phyloP scores from a whole-genome alignment of 345 rosid genomes.

The Punica granatum region DNA sequence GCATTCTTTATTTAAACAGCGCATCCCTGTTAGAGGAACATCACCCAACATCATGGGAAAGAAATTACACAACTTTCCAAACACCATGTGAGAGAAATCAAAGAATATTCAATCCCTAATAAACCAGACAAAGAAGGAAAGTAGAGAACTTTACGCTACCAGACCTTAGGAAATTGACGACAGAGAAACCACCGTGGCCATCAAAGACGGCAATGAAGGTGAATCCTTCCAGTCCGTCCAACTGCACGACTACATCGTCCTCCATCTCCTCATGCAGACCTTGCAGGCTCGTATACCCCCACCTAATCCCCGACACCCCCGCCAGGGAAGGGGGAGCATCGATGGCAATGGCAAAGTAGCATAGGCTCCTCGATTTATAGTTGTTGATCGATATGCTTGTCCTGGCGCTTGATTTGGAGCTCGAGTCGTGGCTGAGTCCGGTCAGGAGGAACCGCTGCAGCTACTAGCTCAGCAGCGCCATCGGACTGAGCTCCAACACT shows the following conservation, averaged over 20 bases:
- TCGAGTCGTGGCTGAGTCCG: slow-evolving; percentile 18
- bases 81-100: background rate
- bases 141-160: background rate
- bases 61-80: background rate
- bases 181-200: slow-evolving; percentile 77
- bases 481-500: slow-evolving; percentile 12
- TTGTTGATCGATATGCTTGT: slow-evolving; percentile 14
- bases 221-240: slow-evolving; percentile 74
- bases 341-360: slow-evolving; percentile 79
- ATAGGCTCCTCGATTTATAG: slow-evolving; percentile 21
- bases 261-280: slow-evolving; percentile 92
- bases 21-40: slow-evolving; percentile 69
- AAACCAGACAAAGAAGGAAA: too few species aligned
- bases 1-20: slow-evolving; percentile 76
- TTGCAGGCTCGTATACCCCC: slow-evolving; percentile 70
- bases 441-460: slow-evolving; percentile 46
- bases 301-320: slow-evolving; percentile 51
- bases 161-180: slow-evolving; percentile 73
- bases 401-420: too few species aligned
- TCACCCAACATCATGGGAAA: too few species aligned
- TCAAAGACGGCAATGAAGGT: slow-evolving; percentile 83
- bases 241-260: slow-evolving; percentile 57
- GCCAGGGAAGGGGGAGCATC: slow-evolving; percentile 60
- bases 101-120: background rate
- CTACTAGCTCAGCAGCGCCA: slow-evolving; percentile 62